phyloP scores from a whole-genome alignment of 2,329 filamentous ascomycete genomes.

The Epichloe gansuensis region DNA sequence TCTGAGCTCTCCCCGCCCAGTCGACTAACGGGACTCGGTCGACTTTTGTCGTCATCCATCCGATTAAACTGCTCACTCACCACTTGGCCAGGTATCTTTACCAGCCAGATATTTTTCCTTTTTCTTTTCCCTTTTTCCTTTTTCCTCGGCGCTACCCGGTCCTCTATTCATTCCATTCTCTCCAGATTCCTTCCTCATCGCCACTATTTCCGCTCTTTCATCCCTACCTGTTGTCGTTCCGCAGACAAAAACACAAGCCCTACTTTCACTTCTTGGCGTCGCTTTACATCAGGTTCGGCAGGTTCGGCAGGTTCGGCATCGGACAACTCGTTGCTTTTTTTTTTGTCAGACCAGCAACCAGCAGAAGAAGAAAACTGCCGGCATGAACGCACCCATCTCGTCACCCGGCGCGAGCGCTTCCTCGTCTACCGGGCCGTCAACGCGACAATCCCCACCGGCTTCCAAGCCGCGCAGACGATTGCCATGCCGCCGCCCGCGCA shows the following conservation, averaged over 20 bases:
- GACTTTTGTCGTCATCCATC: background rate
- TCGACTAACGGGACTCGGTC: background rate
- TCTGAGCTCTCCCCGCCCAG: too few species aligned
- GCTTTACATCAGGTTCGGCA: too few species aligned
- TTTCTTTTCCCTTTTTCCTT: background rate
- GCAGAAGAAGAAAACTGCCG: background rate
- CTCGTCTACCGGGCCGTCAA: slow-evolving; percentile 15
- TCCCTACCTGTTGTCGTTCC: too few species aligned
- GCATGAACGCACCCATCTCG: slow-evolving; percentile 6
- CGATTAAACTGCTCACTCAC: background rate
- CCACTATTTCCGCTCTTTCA: too few species aligned
- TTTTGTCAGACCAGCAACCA: background rate
- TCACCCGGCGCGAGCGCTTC: slow-evolving; percentile 6
- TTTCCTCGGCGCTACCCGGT: background rate
- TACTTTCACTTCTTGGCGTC: too few species aligned
- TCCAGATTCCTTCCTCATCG: too few species aligned
- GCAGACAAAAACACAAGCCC: too few species aligned
- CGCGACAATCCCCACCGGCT: slow-evolving; percentile 18
- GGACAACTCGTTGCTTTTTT: background rate
- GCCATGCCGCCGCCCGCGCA: slow-evolving; percentile 17
- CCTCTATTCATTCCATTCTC: too few species aligned
- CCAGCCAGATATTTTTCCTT: too few species aligned
- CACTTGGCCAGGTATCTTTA: background rate
- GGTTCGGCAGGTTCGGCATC: background rate
- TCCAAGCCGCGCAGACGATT: slow-evolving; percentile 7